A percentile compares a stretch with the other conserved stretches of the same genome.
Evolutionary conservation across 1,139 yeast genomes (phyloP).

Genomic region (Diutina neorugosa): DNA sequence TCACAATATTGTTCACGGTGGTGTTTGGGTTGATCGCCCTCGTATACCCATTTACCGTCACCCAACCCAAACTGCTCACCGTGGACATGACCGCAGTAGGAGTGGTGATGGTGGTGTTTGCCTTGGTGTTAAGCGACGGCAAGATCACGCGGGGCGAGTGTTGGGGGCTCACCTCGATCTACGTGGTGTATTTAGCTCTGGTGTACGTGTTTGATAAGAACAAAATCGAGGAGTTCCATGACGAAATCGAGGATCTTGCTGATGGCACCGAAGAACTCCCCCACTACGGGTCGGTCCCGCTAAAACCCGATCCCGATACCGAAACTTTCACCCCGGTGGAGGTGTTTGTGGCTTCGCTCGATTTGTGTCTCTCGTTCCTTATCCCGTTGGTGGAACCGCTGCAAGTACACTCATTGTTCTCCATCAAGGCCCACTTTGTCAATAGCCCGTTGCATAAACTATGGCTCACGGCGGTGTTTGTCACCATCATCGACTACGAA

Average conservation of each 20-base stretch:
- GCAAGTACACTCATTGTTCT: neutral
- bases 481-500: neutral
- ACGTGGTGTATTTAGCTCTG: neutral
- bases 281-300: neutral
- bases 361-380: neutral
- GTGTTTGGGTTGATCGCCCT: conserved; percentile 24
- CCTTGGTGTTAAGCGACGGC: neutral
- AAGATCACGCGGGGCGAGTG: neutral
- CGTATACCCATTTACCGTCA: conserved; percentile 15
- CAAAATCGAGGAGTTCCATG: neutral
- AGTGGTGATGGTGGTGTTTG: neutral
- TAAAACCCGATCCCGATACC: neutral
- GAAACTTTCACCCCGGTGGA: neutral
- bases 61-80: conserved; percentile 13
- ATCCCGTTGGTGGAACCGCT: neutral
- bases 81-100: conserved; percentile 24
- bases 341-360: neutral
- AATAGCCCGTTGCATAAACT: neutral
- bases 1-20: conserved; percentile 23
- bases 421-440: neutral
- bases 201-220: neutral
- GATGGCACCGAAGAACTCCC: neutral
- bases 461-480: neutral
- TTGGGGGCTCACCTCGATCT: neutral
- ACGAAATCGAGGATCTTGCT: neutral